A percentile compares a stretch with the other conserved stretches of the same genome.
Evolutionary conservation across 2,329 filamentous ascomycete genomes (phyloP).

Genomic region (Fusarium stilboides): DNA sequence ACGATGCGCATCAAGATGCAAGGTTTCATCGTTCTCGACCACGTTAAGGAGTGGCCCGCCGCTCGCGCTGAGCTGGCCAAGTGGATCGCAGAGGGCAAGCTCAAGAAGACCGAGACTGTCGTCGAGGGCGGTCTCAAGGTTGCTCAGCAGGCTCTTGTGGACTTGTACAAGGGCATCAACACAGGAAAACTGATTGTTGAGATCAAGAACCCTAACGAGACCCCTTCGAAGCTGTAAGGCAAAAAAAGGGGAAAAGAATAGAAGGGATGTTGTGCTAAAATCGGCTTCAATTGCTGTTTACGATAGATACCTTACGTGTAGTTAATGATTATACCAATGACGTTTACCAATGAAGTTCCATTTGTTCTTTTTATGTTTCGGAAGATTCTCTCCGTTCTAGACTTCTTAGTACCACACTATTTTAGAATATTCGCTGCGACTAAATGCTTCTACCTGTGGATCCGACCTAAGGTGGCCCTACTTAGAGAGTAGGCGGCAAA

Average conservation of each 20-base stretch:
- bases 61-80: conserved; percentile 75
- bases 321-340: conserved; percentile 40
- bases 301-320: conserved; percentile 31
- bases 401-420: no score
- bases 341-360: neutral
- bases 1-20: conserved; percentile 74
- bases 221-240: conserved; percentile 50
- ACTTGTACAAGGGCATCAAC: conserved; percentile 79
- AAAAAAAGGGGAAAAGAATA: neutral
- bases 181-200: conserved; percentile 70
- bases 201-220: conserved; percentile 52
- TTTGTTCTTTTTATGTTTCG: neutral
- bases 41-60: conserved; percentile 68
- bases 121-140: conserved; percentile 76
- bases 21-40: conserved; percentile 84
- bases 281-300: conserved; percentile 12
- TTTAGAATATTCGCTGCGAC: no score
- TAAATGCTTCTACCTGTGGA: no score
- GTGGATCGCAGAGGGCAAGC: conserved; percentile 80
- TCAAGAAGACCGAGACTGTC: conserved; percentile 81
- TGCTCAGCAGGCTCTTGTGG: conserved; percentile 74
- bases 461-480: no score
- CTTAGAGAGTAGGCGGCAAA: no score
- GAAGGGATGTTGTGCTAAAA: conserved; percentile 4
- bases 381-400: neutral